Evolutionary conservation across 495 filamentous ascomycete species (phyloP).

Genomic region (Chaetomidium leptoderma): DNA sequence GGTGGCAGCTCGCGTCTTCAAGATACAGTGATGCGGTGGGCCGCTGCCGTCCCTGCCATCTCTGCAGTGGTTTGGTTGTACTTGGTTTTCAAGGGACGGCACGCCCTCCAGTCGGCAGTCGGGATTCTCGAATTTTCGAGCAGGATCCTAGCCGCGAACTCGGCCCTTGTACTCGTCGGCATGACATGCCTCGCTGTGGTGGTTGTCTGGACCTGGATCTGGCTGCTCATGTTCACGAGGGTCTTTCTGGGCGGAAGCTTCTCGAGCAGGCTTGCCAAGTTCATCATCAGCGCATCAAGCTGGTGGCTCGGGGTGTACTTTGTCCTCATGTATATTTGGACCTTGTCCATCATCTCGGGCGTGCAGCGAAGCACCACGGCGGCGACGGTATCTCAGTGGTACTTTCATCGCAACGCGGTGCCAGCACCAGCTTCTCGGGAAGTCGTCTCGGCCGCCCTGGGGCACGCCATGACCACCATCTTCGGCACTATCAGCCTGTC

Average conservation of each 20-base stretch:
- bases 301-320: slow-evolving; percentile 92
- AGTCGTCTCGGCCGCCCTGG: slow-evolving; percentile 75
- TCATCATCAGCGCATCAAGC: slow-evolving; percentile 76
- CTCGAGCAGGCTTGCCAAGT: slow-evolving; percentile 53
- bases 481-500: slow-evolving; percentile 90
- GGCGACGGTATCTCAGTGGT: slow-evolving; percentile 96
- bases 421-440: slow-evolving; percentile 70
- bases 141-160: slow-evolving; percentile 78
- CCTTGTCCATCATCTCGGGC: slow-evolving; percentile 75
- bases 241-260: slow-evolving; percentile 86
- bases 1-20: slow-evolving; percentile 69
- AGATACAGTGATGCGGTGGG: slow-evolving; percentile 85
- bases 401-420: slow-evolving; percentile 85
- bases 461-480: slow-evolving; percentile 76
- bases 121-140: slow-evolving; percentile 87
- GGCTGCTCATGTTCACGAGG: slow-evolving; percentile 94
- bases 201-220: slow-evolving; percentile 87
- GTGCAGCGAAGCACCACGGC: slow-evolving; percentile 88
- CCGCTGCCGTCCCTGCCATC: slow-evolving; percentile 68
- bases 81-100: slow-evolving; percentile 71
- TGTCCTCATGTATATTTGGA: slow-evolving; percentile 93
- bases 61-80: slow-evolving; percentile 77
- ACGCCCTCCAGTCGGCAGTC: slow-evolving; percentile 72
- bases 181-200: slow-evolving; percentile 70
- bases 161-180: slow-evolving; percentile 76